Evolutionary conservation across 208 protist species (phyloP), one percentile per base, ranked within the genome.

Genomic region (Crithidia acanthocephali): DNA sequence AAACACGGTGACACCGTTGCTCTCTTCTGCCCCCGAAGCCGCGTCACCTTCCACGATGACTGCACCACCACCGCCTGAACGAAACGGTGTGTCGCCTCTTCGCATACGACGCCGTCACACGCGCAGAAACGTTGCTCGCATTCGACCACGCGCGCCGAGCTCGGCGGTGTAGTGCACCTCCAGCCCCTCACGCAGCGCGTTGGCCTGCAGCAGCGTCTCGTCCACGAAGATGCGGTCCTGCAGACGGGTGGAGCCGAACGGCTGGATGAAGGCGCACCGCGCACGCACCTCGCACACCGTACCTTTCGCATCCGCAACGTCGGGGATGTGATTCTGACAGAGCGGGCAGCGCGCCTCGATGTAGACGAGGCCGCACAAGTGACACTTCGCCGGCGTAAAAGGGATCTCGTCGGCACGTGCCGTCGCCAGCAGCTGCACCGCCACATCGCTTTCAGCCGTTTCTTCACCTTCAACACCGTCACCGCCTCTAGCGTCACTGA

Each of bases 311-410:
- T 85, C 80, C 16, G 79, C 73, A n/a, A 68, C 64, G 33, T 83
- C 72, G 3, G 76, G 81, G 2, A 77, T 72, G 66, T 87, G 77
- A 68, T 87, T 79, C 30, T 67, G 32, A 70, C 87, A 95, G 13
- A 85, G 68, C 8, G 89, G 89, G 73, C 92, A 97, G 11, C 71
- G 61, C n/a, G 81, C 76, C 70, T 95, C 87, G 18, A 97, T 78
- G 64, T 86, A 86, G 18, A 94, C 78, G 8, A 88, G 64, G 16
- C 75, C 77, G 55, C 92, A 97, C 23, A 66, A 64, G 15, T 51
- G 23, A 68, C 92, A 97, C 55, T 84, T 82, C 32, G 82, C 66
- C 18, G 92, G 89, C 6, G 76, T 52, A 55, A 95, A 97, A 13
- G 84, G 89, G 42, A 86, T 83, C 50, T 73, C 56, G 35, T 76